Evolutionary conservation across 164 flowering plant species (phyloP).

Genomic region (Magnolia changhungtana): DNA sequence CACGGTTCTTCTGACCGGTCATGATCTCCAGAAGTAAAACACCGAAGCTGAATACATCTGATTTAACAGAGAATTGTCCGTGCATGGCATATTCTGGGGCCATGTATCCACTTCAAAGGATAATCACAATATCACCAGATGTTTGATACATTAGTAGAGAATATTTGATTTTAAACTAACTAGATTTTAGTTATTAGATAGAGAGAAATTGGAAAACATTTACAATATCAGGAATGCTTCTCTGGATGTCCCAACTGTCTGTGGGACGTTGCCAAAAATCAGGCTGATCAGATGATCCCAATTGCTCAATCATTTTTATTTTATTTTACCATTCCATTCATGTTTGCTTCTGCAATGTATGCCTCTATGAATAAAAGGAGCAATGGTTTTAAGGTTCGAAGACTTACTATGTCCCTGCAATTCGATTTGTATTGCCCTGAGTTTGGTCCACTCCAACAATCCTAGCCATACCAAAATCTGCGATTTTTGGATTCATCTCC

Average conservation of each 20-base stretch:
- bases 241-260: too few species aligned
- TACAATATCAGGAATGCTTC: too few species aligned
- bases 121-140: background rate
- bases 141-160: too few species aligned
- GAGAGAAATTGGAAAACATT: too few species aligned
- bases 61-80: slow-evolving; percentile 20
- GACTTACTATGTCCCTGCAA: slow-evolving; percentile 42
- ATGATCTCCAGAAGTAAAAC: slow-evolving; percentile 17
- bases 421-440: slow-evolving; percentile 18
- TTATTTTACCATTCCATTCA: too few species aligned
- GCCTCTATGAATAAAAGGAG: background rate
- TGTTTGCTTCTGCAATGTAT: background rate
- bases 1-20: slow-evolving; percentile 16
- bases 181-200: too few species aligned
- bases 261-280: too few species aligned
- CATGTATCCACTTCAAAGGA: slow-evolving; percentile 23
- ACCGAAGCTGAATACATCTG: slow-evolving; percentile 20
- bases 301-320: too few species aligned
- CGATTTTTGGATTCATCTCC: slow-evolving; percentile 43
- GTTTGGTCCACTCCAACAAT: slow-evolving; percentile 29
- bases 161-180: too few species aligned
- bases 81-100: slow-evolving; percentile 23
- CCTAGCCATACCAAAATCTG: slow-evolving; percentile 52
- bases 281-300: too few species aligned
- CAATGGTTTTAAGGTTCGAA: background rate